A percentile compares a stretch with the other conserved stretches of the same genome.
Evolutionary conservation across 2,329 filamentous ascomycete genomes (phyloP).

Genomic region (Myriangium duriaei): DNA sequence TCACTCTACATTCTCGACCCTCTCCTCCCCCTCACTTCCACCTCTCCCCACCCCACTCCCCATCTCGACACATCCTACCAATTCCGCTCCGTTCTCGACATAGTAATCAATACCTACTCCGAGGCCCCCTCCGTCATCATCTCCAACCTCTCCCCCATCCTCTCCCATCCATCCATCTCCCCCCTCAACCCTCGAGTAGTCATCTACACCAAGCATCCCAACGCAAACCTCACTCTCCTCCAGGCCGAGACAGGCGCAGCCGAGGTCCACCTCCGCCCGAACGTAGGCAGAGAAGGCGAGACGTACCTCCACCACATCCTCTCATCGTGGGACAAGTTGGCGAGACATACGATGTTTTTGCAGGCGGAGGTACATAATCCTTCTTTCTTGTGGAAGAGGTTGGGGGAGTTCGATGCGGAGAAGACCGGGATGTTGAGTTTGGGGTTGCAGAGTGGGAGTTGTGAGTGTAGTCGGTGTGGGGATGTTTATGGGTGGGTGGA

Average conservation of each 20-base stretch:
- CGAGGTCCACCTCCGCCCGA: slow-evolving; percentile 20
- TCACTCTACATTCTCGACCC: background rate
- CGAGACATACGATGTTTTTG: slow-evolving; percentile 35
- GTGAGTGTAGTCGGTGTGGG: slow-evolving; percentile 29
- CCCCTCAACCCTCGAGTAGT: slow-evolving; percentile 14
- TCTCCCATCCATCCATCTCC: slow-evolving; percentile 15
- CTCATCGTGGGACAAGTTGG: slow-evolving; percentile 29
- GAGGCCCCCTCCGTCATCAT: slow-evolving; percentile 19
- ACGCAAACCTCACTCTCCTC: slow-evolving; percentile 15
- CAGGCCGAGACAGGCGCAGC: slow-evolving; percentile 16
- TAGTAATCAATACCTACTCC: slow-evolving; percentile 28
- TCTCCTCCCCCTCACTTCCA: background rate
- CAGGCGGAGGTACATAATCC: slow-evolving; percentile 33
- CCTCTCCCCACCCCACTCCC: background rate
- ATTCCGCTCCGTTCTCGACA: slow-evolving; percentile 16
- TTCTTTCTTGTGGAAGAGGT: slow-evolving; percentile 23
- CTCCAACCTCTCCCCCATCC: slow-evolving; percentile 15
- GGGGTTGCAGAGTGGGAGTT: slow-evolving; percentile 27
- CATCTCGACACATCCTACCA: slow-evolving; percentile 16
- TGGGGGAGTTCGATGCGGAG: slow-evolving; percentile 28
- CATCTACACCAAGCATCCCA: slow-evolving; percentile 23
- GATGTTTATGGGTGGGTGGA: slow-evolving; percentile 27
- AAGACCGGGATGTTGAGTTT: slow-evolving; percentile 35
- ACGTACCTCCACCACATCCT: slow-evolving; percentile 37
- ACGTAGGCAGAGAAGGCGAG: slow-evolving; percentile 34